Percentiles rank a stretch among this genome's conserved stretches.
Evolutionary conservation across 495 filamentous ascomycete genomes (phyloP).

Genomic region (Penicillium diatomitis): DNA sequence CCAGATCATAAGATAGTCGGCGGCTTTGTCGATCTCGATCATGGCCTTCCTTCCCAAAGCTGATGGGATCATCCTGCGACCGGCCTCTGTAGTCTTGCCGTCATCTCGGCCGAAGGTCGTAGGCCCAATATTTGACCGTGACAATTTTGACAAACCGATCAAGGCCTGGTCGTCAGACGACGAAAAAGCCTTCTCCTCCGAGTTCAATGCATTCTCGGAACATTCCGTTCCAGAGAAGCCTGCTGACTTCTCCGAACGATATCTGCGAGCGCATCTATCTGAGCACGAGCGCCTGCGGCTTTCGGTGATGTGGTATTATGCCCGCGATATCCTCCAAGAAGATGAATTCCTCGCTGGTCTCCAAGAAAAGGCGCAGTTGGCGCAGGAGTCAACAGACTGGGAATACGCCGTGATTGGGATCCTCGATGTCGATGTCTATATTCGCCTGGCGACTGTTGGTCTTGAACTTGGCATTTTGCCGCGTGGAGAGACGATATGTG

Average conservation of each 20-base stretch:
- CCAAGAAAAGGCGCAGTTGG: conserved; percentile 10
- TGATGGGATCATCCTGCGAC: conserved; percentile 5
- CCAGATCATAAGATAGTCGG: not conserved
- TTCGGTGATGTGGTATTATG: conserved; percentile 13
- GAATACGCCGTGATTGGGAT: conserved; percentile 10
- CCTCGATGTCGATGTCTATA: conserved; percentile 8
- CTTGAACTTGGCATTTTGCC: conserved; percentile 10
- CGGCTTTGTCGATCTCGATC: not conserved
- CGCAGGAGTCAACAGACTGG: conserved; percentile 10
- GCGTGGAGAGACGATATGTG: conserved; percentile 10
- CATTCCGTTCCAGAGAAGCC: not conserved
- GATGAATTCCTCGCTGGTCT: conserved; percentile 6
- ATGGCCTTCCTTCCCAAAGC: conserved; percentile 7
- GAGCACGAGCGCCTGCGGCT: conserved; percentile 11
- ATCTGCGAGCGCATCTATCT: conserved; percentile 4
- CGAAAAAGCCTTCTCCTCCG: conserved; percentile 2
- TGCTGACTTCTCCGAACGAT: not conserved
- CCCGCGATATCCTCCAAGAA: conserved; percentile 5
- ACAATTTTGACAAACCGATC: conserved; percentile 8
- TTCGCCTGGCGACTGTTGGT: conserved; percentile 9
- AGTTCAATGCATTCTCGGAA: not conserved
- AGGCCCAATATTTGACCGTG: conserved; percentile 8
- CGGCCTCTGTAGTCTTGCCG: conserved; percentile 1
- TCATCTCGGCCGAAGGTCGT: conserved; percentile 2
- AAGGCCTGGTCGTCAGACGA: not conserved